Evolutionary conservation across 805 yeast genomes (phyloP), one percentile per base, ranked within the genome.

Genomic region (Pichia scutulata): DNA sequence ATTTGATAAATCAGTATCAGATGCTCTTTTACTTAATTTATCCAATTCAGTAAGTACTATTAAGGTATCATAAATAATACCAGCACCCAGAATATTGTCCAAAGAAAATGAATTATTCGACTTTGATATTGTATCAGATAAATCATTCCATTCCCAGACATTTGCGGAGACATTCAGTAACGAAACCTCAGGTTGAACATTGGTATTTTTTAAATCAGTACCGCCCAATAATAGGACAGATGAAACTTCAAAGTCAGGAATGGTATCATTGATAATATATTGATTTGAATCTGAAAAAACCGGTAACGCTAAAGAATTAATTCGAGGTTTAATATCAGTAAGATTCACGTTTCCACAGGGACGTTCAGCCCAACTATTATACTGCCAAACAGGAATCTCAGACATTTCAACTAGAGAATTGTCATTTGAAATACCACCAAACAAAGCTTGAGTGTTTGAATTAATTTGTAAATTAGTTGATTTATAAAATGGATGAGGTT

Each of bases 331-430:
- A 1, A 84, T 69, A 12, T 67, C 52, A 37, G 66, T 65, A 12
- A 57, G 54, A 1, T 58, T 61, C 1, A 69, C 58, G 54, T 64
- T 57, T 39, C 65, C 56, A 1, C 70, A 67, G 0, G 70, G 56
- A 51, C 68, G 67, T 61, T 80, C 85, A 3, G 86, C 75, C 95
- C 95, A 87, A 9, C 86, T 68, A 45, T 72, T 70, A 53, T 78
- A 80, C 57, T 81, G 81, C 86, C 89, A 85, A 2, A 83, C 64
- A 0, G 93, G 92, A 19, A 84, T 67, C 64, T 86, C 93, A 57
- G 75, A 74, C 82, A 86, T 77, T 54, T 78, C 76, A 36, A 85
- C 76, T 89, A 90, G 85, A 3, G 47, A 26, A 0, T 89, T 89
- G 2, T 67, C 58, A 7, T 62, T 57, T 3, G 86, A 75, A 48